Evolutionary conservation across 1,284 basidiomycete genomes (phyloP).

Genomic region (Fistulina hepatica): DNA sequence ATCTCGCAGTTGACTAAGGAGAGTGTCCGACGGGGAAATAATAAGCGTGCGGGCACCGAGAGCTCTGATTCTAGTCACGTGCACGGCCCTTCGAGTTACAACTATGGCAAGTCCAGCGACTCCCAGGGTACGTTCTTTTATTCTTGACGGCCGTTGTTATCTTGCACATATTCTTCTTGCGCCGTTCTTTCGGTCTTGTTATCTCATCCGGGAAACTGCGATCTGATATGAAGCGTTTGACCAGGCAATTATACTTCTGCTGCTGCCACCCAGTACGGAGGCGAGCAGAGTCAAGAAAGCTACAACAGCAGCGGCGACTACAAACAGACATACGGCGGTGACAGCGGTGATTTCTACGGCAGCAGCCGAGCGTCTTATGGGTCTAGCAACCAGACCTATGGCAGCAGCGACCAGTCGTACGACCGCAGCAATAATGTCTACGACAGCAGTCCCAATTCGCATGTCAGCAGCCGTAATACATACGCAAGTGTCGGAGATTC

Average conservation of each 20-base stretch:
- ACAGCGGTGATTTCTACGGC: not conserved
- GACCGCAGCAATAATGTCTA: not conserved
- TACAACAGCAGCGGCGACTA: not conserved
- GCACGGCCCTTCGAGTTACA: conserved; percentile 14
- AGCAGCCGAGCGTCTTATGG: not conserved
- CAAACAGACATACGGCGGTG: not conserved
- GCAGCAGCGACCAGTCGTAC: not conserved
- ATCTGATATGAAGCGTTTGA: too few relatives aligned
- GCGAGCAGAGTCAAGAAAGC: not conserved
- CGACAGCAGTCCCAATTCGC: not conserved
- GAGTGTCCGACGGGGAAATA: conserved; percentile 29
- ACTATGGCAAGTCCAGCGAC: not conserved
- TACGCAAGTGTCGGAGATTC: not conserved
- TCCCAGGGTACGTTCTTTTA: too few relatives aligned
- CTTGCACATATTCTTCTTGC: too few relatives aligned
- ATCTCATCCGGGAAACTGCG: too few relatives aligned
- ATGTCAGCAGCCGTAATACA: not conserved
- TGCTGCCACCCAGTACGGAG: not conserved
- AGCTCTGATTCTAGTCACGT: conserved; percentile 23
- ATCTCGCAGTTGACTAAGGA: conserved; percentile 42
- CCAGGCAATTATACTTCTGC: too few relatives aligned
- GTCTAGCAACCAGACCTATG: not conserved
- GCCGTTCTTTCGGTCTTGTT: too few relatives aligned
- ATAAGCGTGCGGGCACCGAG: conserved; percentile 28
- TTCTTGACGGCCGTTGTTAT: too few relatives aligned